A percentile compares a stretch with the other conserved stretches of the same genome.
Conservation (phyloP, 1,139 yeast species). For the Torulaspora globosa region DNA sequence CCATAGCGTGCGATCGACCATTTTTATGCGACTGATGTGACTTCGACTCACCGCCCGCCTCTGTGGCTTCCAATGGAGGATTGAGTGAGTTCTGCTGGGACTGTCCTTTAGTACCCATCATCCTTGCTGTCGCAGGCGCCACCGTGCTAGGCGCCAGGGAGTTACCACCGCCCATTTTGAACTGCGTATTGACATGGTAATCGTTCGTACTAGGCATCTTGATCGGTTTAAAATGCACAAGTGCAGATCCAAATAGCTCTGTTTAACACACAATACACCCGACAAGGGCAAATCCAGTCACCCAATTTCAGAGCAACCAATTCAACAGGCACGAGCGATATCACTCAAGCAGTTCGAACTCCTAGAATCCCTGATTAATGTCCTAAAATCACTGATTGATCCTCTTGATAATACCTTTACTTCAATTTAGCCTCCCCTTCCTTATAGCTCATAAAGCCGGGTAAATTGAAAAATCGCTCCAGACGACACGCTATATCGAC, state of each 20-base stretch:
- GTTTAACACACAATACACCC: not conserved
- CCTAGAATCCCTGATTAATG: not conserved
- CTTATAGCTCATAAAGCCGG: not conserved
- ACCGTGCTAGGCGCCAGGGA: conserved; percentile 32
- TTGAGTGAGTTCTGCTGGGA: conserved; percentile 27
- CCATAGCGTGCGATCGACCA: conserved; percentile 14
- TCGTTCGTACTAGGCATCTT: conserved; percentile 26
- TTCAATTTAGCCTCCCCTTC: conserved; percentile 3
- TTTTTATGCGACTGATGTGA: conserved; percentile 17
- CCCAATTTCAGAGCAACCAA: conserved; percentile 1
- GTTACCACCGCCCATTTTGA: conserved; percentile 29
- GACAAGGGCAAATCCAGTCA: not conserved
- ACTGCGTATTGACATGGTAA: conserved; percentile 34
- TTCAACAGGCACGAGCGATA: not conserved
- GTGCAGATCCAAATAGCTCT: not conserved
- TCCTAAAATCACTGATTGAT: not conserved
- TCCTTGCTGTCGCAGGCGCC: conserved; percentile 75
- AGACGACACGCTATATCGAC: not conserved
- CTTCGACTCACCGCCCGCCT: conserved; percentile 10
- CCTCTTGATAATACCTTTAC: not conserved
- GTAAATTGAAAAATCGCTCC: conserved; percentile 2
- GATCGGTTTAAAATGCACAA: not conserved
- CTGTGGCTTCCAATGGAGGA: conserved; percentile 30
- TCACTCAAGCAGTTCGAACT: not conserved
- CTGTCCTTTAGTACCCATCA: conserved; percentile 53